A percentile compares a stretch with the other conserved stretches of the same genome.
These are phyloP conservation scores for Pyronema omphalodes DNA, from an alignment of 495 filamentous ascomycete genomes.

Conservation along the genomic window DNA sequence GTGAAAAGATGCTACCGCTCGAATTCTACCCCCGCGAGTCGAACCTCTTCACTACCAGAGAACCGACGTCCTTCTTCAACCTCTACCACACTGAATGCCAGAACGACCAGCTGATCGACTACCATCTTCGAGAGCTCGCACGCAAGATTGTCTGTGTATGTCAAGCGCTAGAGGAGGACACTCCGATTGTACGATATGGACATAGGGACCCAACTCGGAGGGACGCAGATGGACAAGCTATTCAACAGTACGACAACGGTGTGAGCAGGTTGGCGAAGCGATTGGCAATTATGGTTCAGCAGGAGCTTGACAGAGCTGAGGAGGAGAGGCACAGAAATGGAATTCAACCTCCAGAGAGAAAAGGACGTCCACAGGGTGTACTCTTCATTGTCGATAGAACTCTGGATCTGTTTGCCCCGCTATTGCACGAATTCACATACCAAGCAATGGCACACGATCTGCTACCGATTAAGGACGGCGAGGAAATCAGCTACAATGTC, in stretches of 20 bases:
- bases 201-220: conserved; percentile 48
- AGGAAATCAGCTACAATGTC: conserved; percentile 56
- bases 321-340: conserved; percentile 39
- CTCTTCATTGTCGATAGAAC: conserved; percentile 78
- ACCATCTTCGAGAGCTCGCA: conserved; percentile 64
- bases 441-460: conserved; percentile 95
- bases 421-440: conserved; percentile 94
- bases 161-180: conserved; percentile 13
- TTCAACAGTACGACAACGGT: conserved; percentile 63
- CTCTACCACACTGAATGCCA: conserved; percentile 85
- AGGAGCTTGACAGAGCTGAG: conserved; percentile 71
- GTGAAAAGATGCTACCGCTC: conserved; percentile 55
- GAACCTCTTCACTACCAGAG: conserved; percentile 71
- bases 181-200: background rate
- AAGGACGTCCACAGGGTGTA: conserved; percentile 62
- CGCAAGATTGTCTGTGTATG: conserved; percentile 51
- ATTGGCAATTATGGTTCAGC: conserved; percentile 79
- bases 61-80: conserved; percentile 86
- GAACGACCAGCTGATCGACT: conserved; percentile 41
- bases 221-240: conserved; percentile 58
- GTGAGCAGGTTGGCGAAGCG: conserved; percentile 53
- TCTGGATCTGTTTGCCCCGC: conserved; percentile 72
- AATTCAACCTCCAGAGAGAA: conserved; percentile 57
- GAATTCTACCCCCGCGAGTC: conserved; percentile 86
- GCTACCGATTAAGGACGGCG: conserved; percentile 65